A percentile compares a stretch with the other conserved stretches of the same genome.
Evolutionary conservation across 345 rosid genomes (phyloP).

Genomic region (Erysimum cheiranthoides): DNA sequence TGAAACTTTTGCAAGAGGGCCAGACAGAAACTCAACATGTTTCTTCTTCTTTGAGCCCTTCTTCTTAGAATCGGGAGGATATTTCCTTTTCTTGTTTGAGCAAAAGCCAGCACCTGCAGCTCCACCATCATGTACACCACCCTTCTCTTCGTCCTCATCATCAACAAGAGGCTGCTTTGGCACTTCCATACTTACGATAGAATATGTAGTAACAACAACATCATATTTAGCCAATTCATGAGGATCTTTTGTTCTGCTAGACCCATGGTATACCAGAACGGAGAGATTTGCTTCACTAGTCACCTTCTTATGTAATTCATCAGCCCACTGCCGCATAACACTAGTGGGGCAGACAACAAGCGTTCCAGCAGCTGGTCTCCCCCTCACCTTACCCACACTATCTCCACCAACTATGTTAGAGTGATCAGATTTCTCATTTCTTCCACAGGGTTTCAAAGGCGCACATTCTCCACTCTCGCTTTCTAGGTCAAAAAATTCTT

Average conservation of each 20-base stretch:
- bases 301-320: constrained; percentile 84
- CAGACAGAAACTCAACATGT: constrained; percentile 57
- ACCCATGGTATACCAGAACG: constrained; percentile 90
- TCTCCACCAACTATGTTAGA: constrained; percentile 34
- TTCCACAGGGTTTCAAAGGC: constrained; percentile 37
- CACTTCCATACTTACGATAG: constrained; percentile 98
- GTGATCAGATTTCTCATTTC: constrained; percentile 42
- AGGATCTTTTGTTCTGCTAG: constrained; percentile 90
- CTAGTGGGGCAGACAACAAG: constrained; percentile 98
- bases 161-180: constrained; percentile 82
- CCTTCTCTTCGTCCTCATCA: constrained; percentile 67
- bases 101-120: constrained; percentile 45
- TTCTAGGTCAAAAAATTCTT: constrained; percentile 74
- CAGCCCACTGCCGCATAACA: constrained; percentile 95
- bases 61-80: constrained; percentile 58
- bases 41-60: constrained; percentile 65
- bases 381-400: constrained; percentile 51
- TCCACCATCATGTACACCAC: constrained; percentile 51
- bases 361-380: constrained; percentile 96
- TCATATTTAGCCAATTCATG: constrained; percentile 81
- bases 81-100: constrained; percentile 66
- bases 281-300: constrained; percentile 66
- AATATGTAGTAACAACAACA: constrained; percentile 93
- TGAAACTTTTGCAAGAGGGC: constrained; percentile 89
- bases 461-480: constrained; percentile 69